phyloP scores from a whole-genome alignment of 768 basidiomycete genomes.

The Tylopilus felleus region DNA sequence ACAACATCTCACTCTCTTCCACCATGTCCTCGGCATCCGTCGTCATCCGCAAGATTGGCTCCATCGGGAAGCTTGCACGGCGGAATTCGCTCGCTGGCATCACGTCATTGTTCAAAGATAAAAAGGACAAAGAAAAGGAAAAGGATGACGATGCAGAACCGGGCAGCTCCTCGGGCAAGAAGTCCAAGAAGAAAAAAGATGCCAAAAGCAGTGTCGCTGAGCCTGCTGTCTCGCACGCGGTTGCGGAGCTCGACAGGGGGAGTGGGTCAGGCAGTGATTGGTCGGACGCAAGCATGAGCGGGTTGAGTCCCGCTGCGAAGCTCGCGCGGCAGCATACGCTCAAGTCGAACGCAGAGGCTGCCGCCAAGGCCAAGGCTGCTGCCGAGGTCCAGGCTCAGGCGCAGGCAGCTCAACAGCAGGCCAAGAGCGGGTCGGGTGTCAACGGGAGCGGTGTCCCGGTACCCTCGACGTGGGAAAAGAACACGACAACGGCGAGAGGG shows the following conservation, averaged over 20 bases:
- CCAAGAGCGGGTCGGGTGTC: constrained; percentile 15
- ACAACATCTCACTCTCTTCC: constrained; percentile 92
- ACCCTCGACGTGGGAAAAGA: constrained; percentile 77
- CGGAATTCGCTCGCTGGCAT: constrained; percentile 89
- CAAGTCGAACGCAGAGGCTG: constrained; percentile 65
- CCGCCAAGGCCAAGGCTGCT: constrained; percentile 38
- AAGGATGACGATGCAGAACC: constrained; percentile 34
- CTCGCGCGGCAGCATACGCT: constrained; percentile 89
- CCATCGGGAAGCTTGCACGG: constrained; percentile 83
- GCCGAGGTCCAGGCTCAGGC: constrained; percentile 25
- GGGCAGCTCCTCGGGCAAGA: constrained; percentile 38
- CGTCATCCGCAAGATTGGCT: constrained; percentile 94
- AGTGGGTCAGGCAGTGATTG: constrained; percentile 46
- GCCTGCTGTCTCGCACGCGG: constrained; percentile 75
- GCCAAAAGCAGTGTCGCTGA: constrained; percentile 64
- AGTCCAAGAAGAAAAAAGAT: constrained; percentile 49
- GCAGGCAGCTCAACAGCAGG: constrained; percentile 27
- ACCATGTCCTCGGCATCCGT: constrained; percentile 94
- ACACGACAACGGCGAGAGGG: constrained; percentile 59
- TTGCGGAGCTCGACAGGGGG: constrained; percentile 77
- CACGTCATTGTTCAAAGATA: constrained; percentile 92
- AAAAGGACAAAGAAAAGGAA: constrained; percentile 43
- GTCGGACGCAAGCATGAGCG: constrained; percentile 57
- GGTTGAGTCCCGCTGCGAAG: constrained; percentile 86
- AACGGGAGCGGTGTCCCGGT: constrained; percentile 38